phyloP scores from a whole-genome alignment of 495 filamentous ascomycete genomes.

The Entonaema liquescens region DNA sequence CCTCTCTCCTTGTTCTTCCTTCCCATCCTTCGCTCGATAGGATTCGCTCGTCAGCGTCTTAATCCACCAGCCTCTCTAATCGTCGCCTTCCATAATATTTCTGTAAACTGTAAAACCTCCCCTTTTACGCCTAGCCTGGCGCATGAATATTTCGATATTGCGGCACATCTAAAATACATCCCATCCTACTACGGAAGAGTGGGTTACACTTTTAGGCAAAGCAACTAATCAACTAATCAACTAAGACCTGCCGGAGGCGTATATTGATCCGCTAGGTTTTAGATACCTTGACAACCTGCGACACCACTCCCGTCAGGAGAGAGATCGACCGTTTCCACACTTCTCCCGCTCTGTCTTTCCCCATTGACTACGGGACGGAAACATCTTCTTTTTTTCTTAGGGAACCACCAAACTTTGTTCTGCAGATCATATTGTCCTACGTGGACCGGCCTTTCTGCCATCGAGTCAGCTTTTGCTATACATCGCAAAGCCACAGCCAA shows the following conservation, averaged over 20 bases:
- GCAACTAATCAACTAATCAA: constrained; percentile 3
- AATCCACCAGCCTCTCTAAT: constrained; percentile 23
- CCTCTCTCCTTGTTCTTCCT: constrained; percentile 32
- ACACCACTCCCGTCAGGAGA: constrained; percentile 41
- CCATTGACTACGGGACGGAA: constrained; percentile 31
- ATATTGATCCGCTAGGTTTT: constrained; percentile 25
- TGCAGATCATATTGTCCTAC: constrained; percentile 41
- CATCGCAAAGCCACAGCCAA: constrained; percentile 5
- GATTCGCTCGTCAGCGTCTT: constrained; percentile 29
- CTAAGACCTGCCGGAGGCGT: constrained; percentile 17
- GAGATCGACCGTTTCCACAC: constrained; percentile 36
- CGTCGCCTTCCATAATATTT: constrained; percentile 18
- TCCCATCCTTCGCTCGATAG: constrained; percentile 24
- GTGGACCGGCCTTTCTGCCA: constrained; percentile 29
- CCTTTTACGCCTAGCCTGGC: constrained; percentile 6
- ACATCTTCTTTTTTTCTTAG: constrained; percentile 28
- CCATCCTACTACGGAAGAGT: constrained; percentile 23
- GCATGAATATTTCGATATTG: constrained; percentile 24
- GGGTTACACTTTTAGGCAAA: constrained; percentile 37
- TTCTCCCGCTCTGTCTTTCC: constrained; percentile 19
- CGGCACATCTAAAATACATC: constrained; percentile 29
- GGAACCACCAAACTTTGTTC: constrained; percentile 43
- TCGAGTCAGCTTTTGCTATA: constrained; percentile 27
- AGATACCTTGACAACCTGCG: constrained; percentile 38
- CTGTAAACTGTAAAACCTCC: constrained; percentile 18